Evolutionary conservation across 148 eudicot genomes (phyloP), one percentile per base, ranked within the genome.

Genomic region (Linanthus parryae): DNA sequence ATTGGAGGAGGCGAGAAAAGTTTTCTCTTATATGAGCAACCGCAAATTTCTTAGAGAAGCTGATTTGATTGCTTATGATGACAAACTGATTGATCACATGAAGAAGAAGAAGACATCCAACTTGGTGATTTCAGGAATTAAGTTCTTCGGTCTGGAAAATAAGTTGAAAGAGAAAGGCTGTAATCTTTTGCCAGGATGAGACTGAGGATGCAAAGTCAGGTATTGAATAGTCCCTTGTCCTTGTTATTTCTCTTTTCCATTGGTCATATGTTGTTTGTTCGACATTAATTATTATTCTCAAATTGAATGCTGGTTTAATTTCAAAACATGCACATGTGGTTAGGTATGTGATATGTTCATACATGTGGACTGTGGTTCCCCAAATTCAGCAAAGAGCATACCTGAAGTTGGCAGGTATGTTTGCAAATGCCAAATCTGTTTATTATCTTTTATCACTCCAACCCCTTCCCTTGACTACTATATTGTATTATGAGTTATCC

Each of bases 31-130:
- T 55, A 52, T 91, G 81, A 72, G 61, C 60, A 81, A 91, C 52
- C 63, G 62, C 5, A 71, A 71, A 22, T 51, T 74, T 54, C 55
- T 91, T 23, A 72, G 75, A 18, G 98, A 91, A 54, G 79, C 89
- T 24, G 71, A 70, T 64, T 56, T 70, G 45, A 71, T 91, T 52
- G 59, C 77, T 9, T 86, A 83, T 38, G 94, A 91, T 58, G 98
- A 91, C 59, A 73, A 81, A 65, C 82, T 91, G 48, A 37, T 86
- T 60, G 89, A 86, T 34, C 94, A 91, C 62, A 73, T 62, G 82
- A 74, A 83, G 72, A 74, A 83, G 72, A 81, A 77, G 77, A 91
- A 80, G 39, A 75, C 98, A n/a, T 94, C 87, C 23, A 84, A 81
- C 58, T 73, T 91, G 65, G 82, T 91, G 52, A 37, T 81, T 57